Evolutionary conservation across 2,329 filamentous ascomycete species (phyloP).

Genomic region (Mycosphaerelloides madeirae): DNA sequence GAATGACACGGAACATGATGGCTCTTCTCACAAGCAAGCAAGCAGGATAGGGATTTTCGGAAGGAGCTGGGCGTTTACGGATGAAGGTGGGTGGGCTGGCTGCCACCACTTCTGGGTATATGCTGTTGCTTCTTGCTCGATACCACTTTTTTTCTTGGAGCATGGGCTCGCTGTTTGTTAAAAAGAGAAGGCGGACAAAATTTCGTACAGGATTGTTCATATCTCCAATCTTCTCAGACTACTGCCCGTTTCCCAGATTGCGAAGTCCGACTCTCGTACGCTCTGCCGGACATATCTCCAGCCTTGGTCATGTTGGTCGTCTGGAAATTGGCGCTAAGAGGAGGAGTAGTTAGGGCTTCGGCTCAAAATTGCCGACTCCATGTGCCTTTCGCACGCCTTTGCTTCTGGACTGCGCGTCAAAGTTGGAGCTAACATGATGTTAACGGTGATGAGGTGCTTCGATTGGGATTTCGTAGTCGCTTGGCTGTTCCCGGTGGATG

Average conservation of each 20-base stretch:
- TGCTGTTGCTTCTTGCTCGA: neutral
- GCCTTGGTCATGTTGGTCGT: neutral
- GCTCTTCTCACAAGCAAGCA: neutral
- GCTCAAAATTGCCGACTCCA: neutral
- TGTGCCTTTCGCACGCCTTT: neutral
- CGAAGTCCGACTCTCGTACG: slow-evolving; percentile 3
- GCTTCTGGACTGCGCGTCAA: too few species aligned
- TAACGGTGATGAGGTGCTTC: too few species aligned
- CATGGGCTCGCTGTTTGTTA: too few species aligned
- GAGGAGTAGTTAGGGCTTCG: neutral
- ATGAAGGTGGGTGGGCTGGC: neutral
- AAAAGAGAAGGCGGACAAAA: too few species aligned
- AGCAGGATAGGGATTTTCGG: neutral
- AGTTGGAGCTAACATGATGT: too few species aligned
- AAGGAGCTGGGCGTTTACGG: neutral
- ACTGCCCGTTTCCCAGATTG: too few species aligned
- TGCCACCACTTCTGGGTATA: neutral
- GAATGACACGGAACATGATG: neutral
- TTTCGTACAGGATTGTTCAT: neutral
- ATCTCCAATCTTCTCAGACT: too few species aligned
- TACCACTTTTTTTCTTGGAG: slow-evolving; percentile 3
- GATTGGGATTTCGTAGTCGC: too few species aligned
- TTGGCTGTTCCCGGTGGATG: too few species aligned
- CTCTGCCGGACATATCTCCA: neutral
- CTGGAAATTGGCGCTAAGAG: neutral